These are phyloP conservation scores for Crucibulum laeve DNA, from an alignment of 768 basidiomycete species.

Conservation along the genomic window DNA sequence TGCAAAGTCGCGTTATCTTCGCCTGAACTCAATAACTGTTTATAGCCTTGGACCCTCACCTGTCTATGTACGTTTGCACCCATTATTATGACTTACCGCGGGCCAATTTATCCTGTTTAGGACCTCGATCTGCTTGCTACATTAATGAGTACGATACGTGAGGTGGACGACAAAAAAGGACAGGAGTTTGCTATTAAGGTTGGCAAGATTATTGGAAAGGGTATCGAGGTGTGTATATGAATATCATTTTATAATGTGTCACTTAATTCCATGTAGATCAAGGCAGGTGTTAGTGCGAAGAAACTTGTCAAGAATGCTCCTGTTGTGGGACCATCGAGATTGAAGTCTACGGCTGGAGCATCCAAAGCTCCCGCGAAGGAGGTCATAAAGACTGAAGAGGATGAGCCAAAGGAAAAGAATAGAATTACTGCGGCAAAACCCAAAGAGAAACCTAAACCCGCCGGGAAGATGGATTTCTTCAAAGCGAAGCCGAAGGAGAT, in stretches of 20 bases:
- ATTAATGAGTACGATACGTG: conserved; percentile 32
- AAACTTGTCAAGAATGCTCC: conserved; percentile 22
- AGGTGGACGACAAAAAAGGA: conserved; percentile 37
- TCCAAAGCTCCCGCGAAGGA: conserved; percentile 8
- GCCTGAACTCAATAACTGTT: conserved; percentile 54
- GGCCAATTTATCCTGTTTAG: conserved; percentile 18
- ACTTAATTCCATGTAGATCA: conserved; percentile 9
- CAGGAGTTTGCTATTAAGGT: conserved; percentile 32
- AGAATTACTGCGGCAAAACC: conserved; percentile 10
- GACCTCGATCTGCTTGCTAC: conserved; percentile 41
- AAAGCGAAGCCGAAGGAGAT: conserved; percentile 15
- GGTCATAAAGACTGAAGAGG: conserved; percentile 5
- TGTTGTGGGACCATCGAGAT: conserved; percentile 40
- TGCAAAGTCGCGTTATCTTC: conserved; percentile 46
- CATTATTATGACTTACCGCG: conserved; percentile 4
- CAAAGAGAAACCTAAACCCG: conserved; percentile 11
- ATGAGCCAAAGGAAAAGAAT: conserved; percentile 10
- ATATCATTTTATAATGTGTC: neutral
- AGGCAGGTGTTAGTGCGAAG: conserved; percentile 8
- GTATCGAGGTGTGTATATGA: conserved; percentile 36
- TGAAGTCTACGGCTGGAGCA: conserved; percentile 10
- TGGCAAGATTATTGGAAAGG: conserved; percentile 38
- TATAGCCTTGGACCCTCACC: conserved; percentile 71
- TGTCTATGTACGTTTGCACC: conserved; percentile 42
- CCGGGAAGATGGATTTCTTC: conserved; percentile 14